Conservation (phyloP, 306 rosid genomes). For the Begonia peltatifolia region DNA sequence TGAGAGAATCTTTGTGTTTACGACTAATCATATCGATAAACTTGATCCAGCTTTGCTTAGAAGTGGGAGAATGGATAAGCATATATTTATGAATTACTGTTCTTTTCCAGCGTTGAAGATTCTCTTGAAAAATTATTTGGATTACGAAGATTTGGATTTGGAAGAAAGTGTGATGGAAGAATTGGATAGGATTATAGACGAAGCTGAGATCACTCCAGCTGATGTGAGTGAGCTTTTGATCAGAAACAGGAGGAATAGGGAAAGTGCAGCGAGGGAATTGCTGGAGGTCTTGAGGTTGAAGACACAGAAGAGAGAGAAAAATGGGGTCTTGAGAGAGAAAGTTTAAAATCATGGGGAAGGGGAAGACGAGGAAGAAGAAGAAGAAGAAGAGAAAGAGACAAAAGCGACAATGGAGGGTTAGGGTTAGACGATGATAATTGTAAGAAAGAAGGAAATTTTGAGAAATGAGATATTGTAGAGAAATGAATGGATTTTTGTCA, state of each 20-base stretch:
- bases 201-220: constrained; percentile 69
- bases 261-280: constrained; percentile 39
- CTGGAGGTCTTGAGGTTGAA: constrained; percentile 36
- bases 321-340: constrained; percentile 13
- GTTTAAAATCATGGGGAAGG: neutral
- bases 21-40: constrained; percentile 89
- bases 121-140: constrained; percentile 55
- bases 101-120: constrained; percentile 51
- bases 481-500: constrained; percentile 12
- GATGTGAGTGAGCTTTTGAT: constrained; percentile 81
- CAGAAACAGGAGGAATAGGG: constrained; percentile 46
- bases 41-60: constrained; percentile 85
- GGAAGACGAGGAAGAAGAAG: constrained; percentile 26
- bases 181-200: constrained; percentile 32
- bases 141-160: constrained; percentile 22
- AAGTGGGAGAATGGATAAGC: constrained; percentile 95
- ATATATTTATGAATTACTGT: constrained; percentile 65
- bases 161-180: constrained; percentile 11
- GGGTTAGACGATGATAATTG: too few relatives aligned
- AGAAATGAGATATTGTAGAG: constrained; percentile 10
- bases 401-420: too few relatives aligned
- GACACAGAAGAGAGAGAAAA: constrained; percentile 27
- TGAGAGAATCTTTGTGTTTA: constrained; percentile 84
- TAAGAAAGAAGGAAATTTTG: constrained; percentile 24
- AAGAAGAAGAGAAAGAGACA: constrained; percentile 70